phyloP scores from a whole-genome alignment of 2,329 filamentous ascomycete species.

The Hawksworthiomyces lignivorus region DNA sequence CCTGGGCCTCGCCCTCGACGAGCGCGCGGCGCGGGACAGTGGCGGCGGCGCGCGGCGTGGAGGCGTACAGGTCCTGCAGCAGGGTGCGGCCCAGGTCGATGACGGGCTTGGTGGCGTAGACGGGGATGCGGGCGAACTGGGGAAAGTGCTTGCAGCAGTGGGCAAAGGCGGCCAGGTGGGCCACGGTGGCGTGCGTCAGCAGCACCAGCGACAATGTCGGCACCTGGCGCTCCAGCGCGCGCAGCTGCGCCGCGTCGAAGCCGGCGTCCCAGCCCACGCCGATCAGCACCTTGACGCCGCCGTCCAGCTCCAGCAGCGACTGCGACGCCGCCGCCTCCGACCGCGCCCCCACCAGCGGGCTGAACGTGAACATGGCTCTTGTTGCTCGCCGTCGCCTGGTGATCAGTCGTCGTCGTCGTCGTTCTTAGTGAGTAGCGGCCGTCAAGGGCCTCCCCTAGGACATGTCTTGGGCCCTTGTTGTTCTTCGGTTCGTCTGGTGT shows the following conservation, averaged over 20 bases:
- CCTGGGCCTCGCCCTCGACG: conserved; percentile 36
- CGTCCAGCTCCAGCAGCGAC: conserved; percentile 93
- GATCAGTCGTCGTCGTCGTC: too few relatives aligned
- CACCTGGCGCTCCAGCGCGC: conserved; percentile 85
- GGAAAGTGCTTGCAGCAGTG: conserved; percentile 97
- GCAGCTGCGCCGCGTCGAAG: conserved; percentile 75
- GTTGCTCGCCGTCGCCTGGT: background rate
- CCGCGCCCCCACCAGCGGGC: conserved; percentile 82
- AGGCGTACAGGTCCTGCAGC: conserved; percentile 85
- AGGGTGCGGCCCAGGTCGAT: conserved; percentile 87
- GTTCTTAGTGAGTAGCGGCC: too few relatives aligned
- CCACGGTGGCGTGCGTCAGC: conserved; percentile 84
- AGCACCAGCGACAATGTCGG: conserved; percentile 90
- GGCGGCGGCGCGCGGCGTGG: conserved; percentile 78
- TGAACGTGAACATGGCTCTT: conserved; percentile 83
- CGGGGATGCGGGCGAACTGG: conserved; percentile 81
- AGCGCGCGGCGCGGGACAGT: conserved; percentile 68
- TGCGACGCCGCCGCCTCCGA: conserved; percentile 81
- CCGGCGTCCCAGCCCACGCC: conserved; percentile 94
- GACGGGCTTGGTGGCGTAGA: conserved; percentile 90
- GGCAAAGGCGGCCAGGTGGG: conserved; percentile 86
- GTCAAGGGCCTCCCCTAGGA: too few relatives aligned
- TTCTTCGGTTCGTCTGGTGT: too few relatives aligned
- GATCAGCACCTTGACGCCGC: conserved; percentile 88
- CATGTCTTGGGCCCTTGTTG: too few relatives aligned